Base-by-base conservation (phyloP, 1,284 basidiomycete species). In the Boletus chippewaensis region DNA sequence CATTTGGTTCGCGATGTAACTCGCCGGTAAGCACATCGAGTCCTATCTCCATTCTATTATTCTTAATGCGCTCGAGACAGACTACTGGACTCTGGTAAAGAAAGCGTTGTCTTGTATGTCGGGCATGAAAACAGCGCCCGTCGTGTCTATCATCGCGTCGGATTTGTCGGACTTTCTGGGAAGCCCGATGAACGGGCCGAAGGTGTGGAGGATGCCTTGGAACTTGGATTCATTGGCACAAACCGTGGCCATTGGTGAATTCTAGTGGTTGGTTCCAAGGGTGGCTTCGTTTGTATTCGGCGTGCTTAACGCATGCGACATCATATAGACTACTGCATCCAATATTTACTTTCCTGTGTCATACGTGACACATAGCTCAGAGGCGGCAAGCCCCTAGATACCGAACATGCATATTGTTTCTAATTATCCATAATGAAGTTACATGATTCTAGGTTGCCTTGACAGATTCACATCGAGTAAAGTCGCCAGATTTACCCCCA, bases 401-500 rank as follows among this genome's bases (percentile, higher is more conserved):
- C 9, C 32, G 11, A 40, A 10, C 15, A 38, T 42, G 24, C 32
- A 34, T 40, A 18, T 39, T 28, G 39, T 26, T 29, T 38, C 16
- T 28, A 15, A 20, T 20, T 24, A 22, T 22, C 22, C 12, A 32
- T n/a, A 18, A 38, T 29, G 20, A 20, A 40, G 12, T 15, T 31
- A 18, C 2, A 32, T 40, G 12, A 13, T 12, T 32, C 36, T 52
- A 57, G 6, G 7, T 15, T 24, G 9, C 31, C 18, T 52, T 32
- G 32, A 31, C 35, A 36, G 29, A n/a, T n/a, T 12, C 52, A 18
- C 26, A 7, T 26, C 67, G 67, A 47, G 54, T 58, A 56, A 86
- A 87, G 60, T 83, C 81, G 2, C 87, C 88, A 59, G 81, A 85
- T 67, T 76, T 78, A 11, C 91, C 91, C 16, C 90, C 91, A 20